Conservation (phyloP, 768 basidiomycete species). For the Termitomyces sp. region DNA sequence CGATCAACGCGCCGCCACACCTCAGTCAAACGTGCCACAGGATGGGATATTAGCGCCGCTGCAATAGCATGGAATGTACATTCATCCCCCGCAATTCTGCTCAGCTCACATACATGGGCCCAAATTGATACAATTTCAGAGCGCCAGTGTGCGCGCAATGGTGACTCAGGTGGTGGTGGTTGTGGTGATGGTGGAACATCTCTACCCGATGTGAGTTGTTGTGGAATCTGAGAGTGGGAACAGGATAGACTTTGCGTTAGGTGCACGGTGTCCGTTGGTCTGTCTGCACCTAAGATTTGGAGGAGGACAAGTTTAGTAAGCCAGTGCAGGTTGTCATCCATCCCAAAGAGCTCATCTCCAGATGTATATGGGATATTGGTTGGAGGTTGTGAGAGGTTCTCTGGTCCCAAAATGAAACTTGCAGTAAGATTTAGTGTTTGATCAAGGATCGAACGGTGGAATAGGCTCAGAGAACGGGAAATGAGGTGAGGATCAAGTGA, state of each 20-base stretch:
- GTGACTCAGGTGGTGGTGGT: slow-evolving; percentile 17
- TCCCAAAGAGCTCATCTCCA: slow-evolving; percentile 52
- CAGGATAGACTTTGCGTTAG: background rate
- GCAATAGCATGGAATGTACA: slow-evolving; percentile 75
- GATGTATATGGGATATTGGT: slow-evolving; percentile 8
- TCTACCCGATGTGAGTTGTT: background rate
- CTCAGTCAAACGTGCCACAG: slow-evolving; percentile 74
- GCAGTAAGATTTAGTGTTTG: slow-evolving; percentile 51
- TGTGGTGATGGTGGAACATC: background rate
- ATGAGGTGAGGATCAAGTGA: slow-evolving; percentile 58
- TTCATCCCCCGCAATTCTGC: slow-evolving; percentile 70
- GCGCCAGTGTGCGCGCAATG: slow-evolving; percentile 64
- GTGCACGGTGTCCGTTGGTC: background rate
- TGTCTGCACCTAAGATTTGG: slow-evolving; percentile 65
- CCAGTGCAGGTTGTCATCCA: slow-evolving; percentile 75
- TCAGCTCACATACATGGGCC: slow-evolving; percentile 70
- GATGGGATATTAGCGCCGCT: slow-evolving; percentile 67
- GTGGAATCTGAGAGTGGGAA: no score
- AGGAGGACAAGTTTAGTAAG: slow-evolving; percentile 68
- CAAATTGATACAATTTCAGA: slow-evolving; percentile 72
- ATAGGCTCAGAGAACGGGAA: slow-evolving; percentile 59
- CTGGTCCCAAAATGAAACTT: slow-evolving; percentile 35
- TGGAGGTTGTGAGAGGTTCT: slow-evolving; percentile 13
- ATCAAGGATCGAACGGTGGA: slow-evolving; percentile 49
- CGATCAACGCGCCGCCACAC: slow-evolving; percentile 76